These are phyloP conservation scores for Thozetella sp. DNA, from an alignment of 495 filamentous ascomycete genomes.

Conservation along the genomic window DNA sequence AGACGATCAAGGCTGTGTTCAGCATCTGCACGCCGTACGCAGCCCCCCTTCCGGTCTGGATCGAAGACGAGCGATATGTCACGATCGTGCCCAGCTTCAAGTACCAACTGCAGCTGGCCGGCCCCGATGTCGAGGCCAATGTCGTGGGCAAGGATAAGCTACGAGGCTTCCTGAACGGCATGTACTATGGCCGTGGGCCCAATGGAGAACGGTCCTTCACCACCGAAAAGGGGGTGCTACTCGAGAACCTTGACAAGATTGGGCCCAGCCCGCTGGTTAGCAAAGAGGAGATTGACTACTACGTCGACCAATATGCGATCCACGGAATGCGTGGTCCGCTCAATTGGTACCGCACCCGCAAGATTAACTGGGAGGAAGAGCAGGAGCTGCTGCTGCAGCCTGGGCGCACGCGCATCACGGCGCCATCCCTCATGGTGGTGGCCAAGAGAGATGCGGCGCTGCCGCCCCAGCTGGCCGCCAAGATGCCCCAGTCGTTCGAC, in stretches of 20 bases:
- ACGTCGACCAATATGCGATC: slow-evolving; percentile 67
- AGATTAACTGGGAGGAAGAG: slow-evolving; percentile 80
- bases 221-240: slow-evolving; percentile 53
- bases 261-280: slow-evolving; percentile 56
- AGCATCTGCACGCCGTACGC: slow-evolving; percentile 76
- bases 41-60: slow-evolving; percentile 47
- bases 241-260: slow-evolving; percentile 51
- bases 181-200: slow-evolving; percentile 66
- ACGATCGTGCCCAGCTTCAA: slow-evolving; percentile 67
- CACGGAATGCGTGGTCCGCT: slow-evolving; percentile 75
- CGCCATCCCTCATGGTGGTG: slow-evolving; percentile 75
- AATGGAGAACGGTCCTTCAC: slow-evolving; percentile 56
- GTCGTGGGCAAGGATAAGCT: slow-evolving; percentile 58
- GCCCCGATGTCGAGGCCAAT: slow-evolving; percentile 63
- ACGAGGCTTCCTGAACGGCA: slow-evolving; percentile 63
- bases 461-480: slow-evolving; percentile 62
- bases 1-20: slow-evolving; percentile 72
- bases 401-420: slow-evolving; percentile 45
- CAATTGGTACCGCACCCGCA: slow-evolving; percentile 81
- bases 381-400: slow-evolving; percentile 35
- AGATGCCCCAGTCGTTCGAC: slow-evolving; percentile 68
- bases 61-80: slow-evolving; percentile 57
- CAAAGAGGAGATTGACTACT: slow-evolving; percentile 75
- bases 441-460: slow-evolving; percentile 70
- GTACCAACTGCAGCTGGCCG: slow-evolving; percentile 81